Conservation (phyloP, 192 early-diverging fungal genomes). For the Coemansia sp. region DNA sequence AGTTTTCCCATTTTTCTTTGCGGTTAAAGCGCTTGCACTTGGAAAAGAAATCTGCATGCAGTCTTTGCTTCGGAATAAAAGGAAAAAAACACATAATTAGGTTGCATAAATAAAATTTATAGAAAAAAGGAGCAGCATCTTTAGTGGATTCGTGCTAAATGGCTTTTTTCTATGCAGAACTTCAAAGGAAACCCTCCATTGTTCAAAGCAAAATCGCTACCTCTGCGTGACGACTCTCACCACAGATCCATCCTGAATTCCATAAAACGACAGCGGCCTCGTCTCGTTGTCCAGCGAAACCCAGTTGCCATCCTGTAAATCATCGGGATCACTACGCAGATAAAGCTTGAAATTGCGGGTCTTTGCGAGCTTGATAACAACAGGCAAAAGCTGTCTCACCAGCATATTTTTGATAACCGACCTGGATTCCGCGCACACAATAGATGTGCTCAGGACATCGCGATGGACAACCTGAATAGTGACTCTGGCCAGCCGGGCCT, state of each 20-base stretch:
- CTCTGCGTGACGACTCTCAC: slow-evolving; percentile 11
- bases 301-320: slow-evolving; percentile 4
- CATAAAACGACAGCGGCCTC: slow-evolving; percentile 33
- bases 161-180: too few relatives aligned
- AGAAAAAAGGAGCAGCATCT: too few relatives aligned
- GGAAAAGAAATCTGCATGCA: too few relatives aligned
- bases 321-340: not conserved
- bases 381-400: slow-evolving; percentile 32
- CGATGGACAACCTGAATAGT: slow-evolving; percentile 9
- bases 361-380: slow-evolving; percentile 24
- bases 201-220: not conserved
- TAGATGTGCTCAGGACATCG: not conserved
- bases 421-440: not conserved
- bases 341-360: slow-evolving; percentile 11
- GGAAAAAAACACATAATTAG: too few relatives aligned
- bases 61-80: too few relatives aligned
- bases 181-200: not conserved
- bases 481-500: slow-evolving; percentile 8
- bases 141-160: too few relatives aligned
- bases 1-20: too few relatives aligned
- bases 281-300: slow-evolving; percentile 21
- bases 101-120: too few relatives aligned
- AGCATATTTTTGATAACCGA: slow-evolving; percentile 33
- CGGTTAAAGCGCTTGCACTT: too few relatives aligned
- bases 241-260: slow-evolving; percentile 19